phyloP scores from a whole-genome alignment of 306 rosid genomes.

The Herpetospermum pedunculosum region DNA sequence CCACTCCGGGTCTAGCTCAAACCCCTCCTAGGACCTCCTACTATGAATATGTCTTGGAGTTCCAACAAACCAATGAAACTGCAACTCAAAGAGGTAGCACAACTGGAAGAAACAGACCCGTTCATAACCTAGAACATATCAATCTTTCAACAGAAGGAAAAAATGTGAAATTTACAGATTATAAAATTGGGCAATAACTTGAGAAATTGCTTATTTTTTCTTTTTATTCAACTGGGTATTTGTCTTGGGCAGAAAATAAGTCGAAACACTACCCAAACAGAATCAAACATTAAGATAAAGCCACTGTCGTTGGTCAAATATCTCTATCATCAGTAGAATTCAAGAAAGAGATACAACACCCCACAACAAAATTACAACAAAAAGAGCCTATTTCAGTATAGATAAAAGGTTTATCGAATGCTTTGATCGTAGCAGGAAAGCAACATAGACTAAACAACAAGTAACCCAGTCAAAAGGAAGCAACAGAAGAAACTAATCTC shows the following conservation, averaged over 20 bases:
- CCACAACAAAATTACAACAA: neutral
- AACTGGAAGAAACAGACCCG: neutral
- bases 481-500: neutral
- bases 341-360: neutral
- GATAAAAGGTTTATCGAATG: neutral
- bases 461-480: neutral
- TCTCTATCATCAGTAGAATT: neutral
- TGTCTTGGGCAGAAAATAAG: neutral
- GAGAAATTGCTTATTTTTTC: neutral
- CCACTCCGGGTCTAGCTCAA: neutral
- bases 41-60: neutral
- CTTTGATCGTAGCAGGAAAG: neutral
- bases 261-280: neutral
- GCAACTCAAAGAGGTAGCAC: neutral
- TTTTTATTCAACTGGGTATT: neutral
- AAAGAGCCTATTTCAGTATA: neutral
- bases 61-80: neutral
- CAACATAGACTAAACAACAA: neutral
- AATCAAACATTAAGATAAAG: neutral
- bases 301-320: neutral
- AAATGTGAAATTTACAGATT: neutral
- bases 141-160: neutral
- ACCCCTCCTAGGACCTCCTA: conserved; percentile 4
- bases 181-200: neutral
- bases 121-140: neutral